Conservation (phyloP, 306 rosid genomes). For the Cicer yamashitae region DNA sequence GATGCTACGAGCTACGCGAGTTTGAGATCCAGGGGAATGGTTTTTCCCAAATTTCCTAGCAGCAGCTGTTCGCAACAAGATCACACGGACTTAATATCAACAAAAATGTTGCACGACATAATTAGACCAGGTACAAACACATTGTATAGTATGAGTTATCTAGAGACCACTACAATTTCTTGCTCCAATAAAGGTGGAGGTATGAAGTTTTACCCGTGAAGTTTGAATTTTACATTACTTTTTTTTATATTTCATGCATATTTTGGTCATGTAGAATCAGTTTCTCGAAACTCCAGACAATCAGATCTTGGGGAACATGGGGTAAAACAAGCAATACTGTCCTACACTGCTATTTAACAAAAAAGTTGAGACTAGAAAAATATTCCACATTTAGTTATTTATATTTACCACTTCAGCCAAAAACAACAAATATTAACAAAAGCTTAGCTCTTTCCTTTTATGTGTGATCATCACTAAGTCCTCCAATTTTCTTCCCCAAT, state of each 20-base stretch:
- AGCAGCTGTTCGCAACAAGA: slow-evolving; percentile 54
- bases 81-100: slow-evolving; percentile 28
- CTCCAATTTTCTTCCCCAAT: not conserved
- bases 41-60: slow-evolving; percentile 65
- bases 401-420: slow-evolving; percentile 21
- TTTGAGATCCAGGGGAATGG: slow-evolving; percentile 56
- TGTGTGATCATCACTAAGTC: slow-evolving; percentile 8
- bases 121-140: not conserved
- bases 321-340: not conserved
- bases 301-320: not conserved
- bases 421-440: slow-evolving; percentile 2
- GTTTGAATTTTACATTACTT: not conserved
- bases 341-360: not conserved
- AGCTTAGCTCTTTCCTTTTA: slow-evolving; percentile 14
- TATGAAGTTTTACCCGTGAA: not conserved
- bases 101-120: slow-evolving; percentile 30
- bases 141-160: not conserved
- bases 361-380: slow-evolving; percentile 18
- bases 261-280: slow-evolving; percentile 20
- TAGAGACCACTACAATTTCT: slow-evolving; percentile 17
- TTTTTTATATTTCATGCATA: not conserved
- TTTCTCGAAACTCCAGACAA: slow-evolving; percentile 5
- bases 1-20: slow-evolving; percentile 66
- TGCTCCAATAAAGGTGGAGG: not conserved
- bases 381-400: slow-evolving; percentile 14